Conservation (phyloP, 805 yeast species). For the Nakazawaea ernobii region DNA sequence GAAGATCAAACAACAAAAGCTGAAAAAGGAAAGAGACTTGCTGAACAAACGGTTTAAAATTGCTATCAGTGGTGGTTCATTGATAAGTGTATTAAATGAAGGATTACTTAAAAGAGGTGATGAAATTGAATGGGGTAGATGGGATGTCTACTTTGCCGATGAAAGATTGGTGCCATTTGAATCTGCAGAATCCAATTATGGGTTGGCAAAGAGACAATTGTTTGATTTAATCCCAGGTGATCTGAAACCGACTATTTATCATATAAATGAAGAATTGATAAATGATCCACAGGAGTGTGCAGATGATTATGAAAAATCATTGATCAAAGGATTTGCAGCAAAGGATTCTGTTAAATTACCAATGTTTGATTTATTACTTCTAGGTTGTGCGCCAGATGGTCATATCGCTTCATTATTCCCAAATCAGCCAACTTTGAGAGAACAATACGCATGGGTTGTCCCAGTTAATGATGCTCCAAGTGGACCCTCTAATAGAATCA, state of each 20-base stretch:
- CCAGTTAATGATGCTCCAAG: conserved; percentile 90
- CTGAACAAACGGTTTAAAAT: conserved; percentile 75
- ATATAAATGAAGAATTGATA: conserved; percentile 72
- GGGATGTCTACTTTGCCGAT: conserved; percentile 97
- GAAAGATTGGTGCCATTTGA: conserved; percentile 90
- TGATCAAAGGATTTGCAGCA: conserved; percentile 88
- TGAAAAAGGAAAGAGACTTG: conserved; percentile 41
- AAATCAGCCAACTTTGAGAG: conserved; percentile 81
- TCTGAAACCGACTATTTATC: conserved; percentile 66
- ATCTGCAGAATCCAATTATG: conserved; percentile 80
- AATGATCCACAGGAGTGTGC: conserved; percentile 89
- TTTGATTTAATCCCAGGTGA: conserved; percentile 61
- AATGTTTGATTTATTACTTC: conserved; percentile 80
- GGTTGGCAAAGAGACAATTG: conserved; percentile 77
- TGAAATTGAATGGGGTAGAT: conserved; percentile 82
- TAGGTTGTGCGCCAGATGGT: conserved; percentile 99
- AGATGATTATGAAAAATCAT: conserved; percentile 80
- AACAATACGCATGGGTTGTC: conserved; percentile 89
- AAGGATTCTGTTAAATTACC: conserved; percentile 96
- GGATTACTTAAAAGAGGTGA: conserved; percentile 69
- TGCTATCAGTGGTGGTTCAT: conserved; percentile 90
- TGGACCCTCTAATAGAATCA: conserved; percentile 81
- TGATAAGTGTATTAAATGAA: conserved; percentile 78
- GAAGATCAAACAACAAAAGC: conserved; percentile 17
- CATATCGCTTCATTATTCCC: conserved; percentile 97